Conservation (phyloP, 345 rosid species). For the Camelina hispida region DNA sequence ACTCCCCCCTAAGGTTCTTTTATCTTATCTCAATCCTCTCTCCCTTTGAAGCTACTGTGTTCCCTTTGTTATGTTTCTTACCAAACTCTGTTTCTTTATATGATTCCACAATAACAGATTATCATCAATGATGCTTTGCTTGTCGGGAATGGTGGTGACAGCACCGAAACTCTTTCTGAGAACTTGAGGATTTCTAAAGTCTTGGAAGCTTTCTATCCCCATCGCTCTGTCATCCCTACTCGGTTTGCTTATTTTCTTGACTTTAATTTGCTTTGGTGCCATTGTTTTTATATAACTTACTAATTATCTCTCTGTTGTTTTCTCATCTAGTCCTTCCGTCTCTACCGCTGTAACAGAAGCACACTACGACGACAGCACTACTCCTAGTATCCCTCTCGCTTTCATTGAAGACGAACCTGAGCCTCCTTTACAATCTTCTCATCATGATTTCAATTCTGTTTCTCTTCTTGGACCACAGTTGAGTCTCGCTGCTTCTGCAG, state of each 20-base stretch:
- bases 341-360: constrained; percentile 42
- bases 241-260: constrained; percentile 34
- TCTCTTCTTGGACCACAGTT: constrained; percentile 40
- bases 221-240: constrained; percentile 50
- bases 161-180: constrained; percentile 51
- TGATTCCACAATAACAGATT: constrained; percentile 45
- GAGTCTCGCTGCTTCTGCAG: constrained; percentile 47
- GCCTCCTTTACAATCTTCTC: neutral
- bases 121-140: constrained; percentile 40
- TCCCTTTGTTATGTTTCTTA: neutral
- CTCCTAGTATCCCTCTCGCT: constrained; percentile 52
- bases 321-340: constrained; percentile 51
- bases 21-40: no score
- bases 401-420: constrained; percentile 54
- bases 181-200: constrained; percentile 50
- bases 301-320: neutral
- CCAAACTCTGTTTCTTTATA: neutral
- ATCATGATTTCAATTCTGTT: constrained; percentile 13
- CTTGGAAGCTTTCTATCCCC: constrained; percentile 61
- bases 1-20: constrained; percentile 53
- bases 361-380: constrained; percentile 49
- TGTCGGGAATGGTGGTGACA: constrained; percentile 62
- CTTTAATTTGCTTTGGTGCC: neutral
- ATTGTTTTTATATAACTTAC: neutral
- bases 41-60: no score